phyloP scores from a whole-genome alignment of 2,329 filamentous ascomycete species.

The Talaromyces funiculosus region DNA sequence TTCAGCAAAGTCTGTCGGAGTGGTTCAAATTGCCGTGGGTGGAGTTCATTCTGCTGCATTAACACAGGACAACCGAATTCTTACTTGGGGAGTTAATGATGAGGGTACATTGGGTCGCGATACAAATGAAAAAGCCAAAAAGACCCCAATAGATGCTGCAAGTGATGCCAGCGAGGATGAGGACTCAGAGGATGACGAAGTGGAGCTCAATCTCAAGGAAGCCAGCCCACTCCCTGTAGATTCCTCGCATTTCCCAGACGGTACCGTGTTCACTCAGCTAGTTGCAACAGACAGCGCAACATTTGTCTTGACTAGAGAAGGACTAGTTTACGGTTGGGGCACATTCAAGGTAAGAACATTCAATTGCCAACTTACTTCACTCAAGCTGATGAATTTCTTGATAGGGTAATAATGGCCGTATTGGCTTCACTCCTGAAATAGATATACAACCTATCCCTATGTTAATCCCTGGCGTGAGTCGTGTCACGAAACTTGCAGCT shows the following conservation, averaged over 20 bases:
- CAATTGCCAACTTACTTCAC: too few relatives aligned
- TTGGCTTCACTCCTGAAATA: too few relatives aligned
- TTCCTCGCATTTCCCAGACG: too few relatives aligned
- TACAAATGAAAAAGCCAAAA: constrained; percentile 53
- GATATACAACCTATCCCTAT: constrained; percentile 36
- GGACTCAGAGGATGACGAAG: constrained; percentile 42
- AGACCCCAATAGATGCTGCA: constrained; percentile 20
- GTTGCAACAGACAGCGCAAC: constrained; percentile 68
- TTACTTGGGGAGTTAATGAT: constrained; percentile 88
- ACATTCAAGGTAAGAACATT: constrained; percentile 51
- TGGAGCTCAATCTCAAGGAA: too few relatives aligned
- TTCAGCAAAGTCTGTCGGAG: constrained; percentile 46
- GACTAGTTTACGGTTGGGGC: constrained; percentile 76
- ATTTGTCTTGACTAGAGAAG: constrained; percentile 69
- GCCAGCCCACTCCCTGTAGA: too few relatives aligned
- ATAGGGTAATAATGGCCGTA: too few relatives aligned
- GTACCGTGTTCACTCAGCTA: constrained; percentile 61
- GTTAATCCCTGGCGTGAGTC: constrained; percentile 52
- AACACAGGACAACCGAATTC: constrained; percentile 70
- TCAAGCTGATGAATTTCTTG: too few relatives aligned
- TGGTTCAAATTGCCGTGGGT: constrained; percentile 54
- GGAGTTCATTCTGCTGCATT: constrained; percentile 74
- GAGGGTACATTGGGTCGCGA: constrained; percentile 71
- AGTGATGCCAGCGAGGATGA: constrained; percentile 16
- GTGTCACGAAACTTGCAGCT: constrained; percentile 58